Evolutionary conservation across 106 monocot species (phyloP).

Genomic region (Phalaenopsis aphrodite): DNA sequence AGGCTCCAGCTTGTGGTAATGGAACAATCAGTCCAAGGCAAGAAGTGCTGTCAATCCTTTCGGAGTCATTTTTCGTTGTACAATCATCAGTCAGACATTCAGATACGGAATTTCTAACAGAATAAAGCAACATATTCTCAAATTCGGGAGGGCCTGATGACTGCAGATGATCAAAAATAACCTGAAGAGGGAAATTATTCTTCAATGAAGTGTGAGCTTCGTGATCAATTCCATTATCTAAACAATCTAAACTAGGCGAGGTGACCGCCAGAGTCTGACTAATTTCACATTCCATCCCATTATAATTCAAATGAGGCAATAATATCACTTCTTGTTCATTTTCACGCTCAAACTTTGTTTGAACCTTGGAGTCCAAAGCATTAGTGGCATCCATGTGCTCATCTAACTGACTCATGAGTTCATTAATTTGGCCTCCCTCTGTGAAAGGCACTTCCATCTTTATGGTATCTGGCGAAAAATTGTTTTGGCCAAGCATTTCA

Average conservation of each 20-base stretch:
- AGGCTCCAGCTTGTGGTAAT: background rate
- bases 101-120: background rate
- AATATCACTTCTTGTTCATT: constrained; percentile 36
- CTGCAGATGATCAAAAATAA: background rate
- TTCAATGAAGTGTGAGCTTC: constrained; percentile 9
- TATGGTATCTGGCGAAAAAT: constrained; percentile 14
- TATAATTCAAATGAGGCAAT: constrained; percentile 7
- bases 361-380: constrained; percentile 55
- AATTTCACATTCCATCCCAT: constrained; percentile 17
- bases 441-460: constrained; percentile 14
- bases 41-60: background rate
- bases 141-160: background rate
- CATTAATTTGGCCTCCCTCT: constrained; percentile 24
- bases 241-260: background rate
- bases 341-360: constrained; percentile 53
- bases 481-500: constrained; percentile 20
- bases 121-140: background rate
- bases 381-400: constrained; percentile 71
- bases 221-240: background rate
- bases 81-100: background rate
- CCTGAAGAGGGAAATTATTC: background rate
- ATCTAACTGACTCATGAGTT: constrained; percentile 52
- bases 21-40: background rate
- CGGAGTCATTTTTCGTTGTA: background rate
- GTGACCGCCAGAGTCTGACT: background rate